A percentile compares a stretch with the other conserved stretches of the same genome.
These are phyloP conservation scores for Umbelopsis sp. DNA, from an alignment of 192 early-diverging fungal species.

Conservation along the genomic window DNA sequence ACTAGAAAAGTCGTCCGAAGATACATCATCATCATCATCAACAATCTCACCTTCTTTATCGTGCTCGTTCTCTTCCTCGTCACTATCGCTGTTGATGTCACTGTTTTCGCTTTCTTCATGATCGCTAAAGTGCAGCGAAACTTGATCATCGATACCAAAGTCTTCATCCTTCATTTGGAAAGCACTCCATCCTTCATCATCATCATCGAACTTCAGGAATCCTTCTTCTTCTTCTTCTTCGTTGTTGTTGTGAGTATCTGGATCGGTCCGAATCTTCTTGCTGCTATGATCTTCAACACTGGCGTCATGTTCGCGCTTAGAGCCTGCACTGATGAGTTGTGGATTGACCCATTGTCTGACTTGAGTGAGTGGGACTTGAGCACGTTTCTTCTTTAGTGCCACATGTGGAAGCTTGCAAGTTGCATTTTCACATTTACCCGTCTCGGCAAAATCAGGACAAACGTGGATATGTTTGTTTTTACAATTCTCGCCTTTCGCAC, in stretches of 20 bases:
- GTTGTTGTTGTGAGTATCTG: constrained; percentile 20
- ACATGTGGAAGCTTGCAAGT: constrained; percentile 68
- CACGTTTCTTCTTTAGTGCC: constrained; percentile 14
- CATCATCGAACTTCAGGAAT: constrained; percentile 42
- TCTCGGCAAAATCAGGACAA: constrained; percentile 70
- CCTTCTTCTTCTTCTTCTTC: constrained; percentile 23
- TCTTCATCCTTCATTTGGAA: constrained; percentile 34
- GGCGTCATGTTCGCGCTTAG: constrained; percentile 16
- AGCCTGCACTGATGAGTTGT: not conserved
- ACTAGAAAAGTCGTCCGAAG: not conserved
- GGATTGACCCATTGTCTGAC: constrained; percentile 16
- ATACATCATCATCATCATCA: not conserved
- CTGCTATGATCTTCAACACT: not conserved
- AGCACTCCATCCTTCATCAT: constrained; percentile 23
- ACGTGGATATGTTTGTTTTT: constrained; percentile 65
- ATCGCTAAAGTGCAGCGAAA: constrained; percentile 29
- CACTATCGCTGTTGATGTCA: constrained; percentile 15
- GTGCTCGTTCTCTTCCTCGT: constrained; percentile 16
- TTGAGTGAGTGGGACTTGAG: not conserved
- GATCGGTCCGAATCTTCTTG: not conserved
- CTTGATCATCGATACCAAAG: constrained; percentile 24
- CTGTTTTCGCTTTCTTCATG: constrained; percentile 42
- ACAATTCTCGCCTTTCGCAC: constrained; percentile 57
- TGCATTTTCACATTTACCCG: constrained; percentile 51
- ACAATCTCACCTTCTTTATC: constrained; percentile 20